phyloP scores from a whole-genome alignment of 1,284 basidiomycete genomes.

The Abortiporus biennis region DNA sequence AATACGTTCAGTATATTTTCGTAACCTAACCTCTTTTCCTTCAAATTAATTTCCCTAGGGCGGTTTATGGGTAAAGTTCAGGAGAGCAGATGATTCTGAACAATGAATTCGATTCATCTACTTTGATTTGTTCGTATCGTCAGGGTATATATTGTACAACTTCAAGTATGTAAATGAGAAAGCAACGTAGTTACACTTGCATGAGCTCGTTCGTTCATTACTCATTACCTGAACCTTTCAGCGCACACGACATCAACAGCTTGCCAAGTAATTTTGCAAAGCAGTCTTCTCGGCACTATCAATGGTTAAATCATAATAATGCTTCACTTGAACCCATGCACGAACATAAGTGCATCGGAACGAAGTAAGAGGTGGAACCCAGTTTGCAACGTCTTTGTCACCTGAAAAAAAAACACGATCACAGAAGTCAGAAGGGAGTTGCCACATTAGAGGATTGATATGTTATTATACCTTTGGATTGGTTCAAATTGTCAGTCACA shows the following conservation, averaged over 20 bases:
- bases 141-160: no score
- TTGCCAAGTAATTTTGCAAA: slow-evolving; percentile 18
- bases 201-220: no score
- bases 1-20: no score
- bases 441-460: neutral
- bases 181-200: no score
- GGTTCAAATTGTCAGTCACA: slow-evolving; percentile 38
- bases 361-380: slow-evolving; percentile 39
- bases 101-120: neutral
- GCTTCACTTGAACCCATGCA: slow-evolving; percentile 46
- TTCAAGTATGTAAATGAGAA: no score
- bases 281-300: slow-evolving; percentile 33
- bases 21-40: no score
- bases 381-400: slow-evolving; percentile 37
- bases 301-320: slow-evolving; percentile 39
- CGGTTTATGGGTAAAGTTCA: slow-evolving; percentile 47
- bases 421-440: neutral
- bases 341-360: slow-evolving; percentile 42
- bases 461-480: slow-evolving; percentile 26
- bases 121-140: no score
- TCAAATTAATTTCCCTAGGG: slow-evolving; percentile 33
- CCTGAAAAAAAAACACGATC: slow-evolving; percentile 12
- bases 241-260: slow-evolving; percentile 14
- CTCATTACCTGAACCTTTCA: neutral
- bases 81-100: slow-evolving; percentile 17